phyloP scores from a whole-genome alignment of 148 eudicot species.

The Vaccinium darrowii region DNA sequence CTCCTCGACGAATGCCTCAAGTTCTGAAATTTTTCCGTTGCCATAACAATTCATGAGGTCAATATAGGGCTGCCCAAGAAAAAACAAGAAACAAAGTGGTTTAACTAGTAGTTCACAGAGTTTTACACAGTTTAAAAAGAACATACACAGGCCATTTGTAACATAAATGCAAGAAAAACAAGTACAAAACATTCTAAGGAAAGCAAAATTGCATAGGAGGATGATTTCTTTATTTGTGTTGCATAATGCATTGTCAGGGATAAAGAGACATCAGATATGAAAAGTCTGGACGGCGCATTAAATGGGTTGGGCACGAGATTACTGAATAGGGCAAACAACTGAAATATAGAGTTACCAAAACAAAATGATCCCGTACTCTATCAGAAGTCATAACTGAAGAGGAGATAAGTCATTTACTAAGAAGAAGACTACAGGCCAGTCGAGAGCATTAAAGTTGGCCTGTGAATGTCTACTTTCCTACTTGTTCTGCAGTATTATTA shows the following conservation, averaged over 20 bases:
- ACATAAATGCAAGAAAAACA: constrained; percentile 4
- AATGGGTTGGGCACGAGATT: background rate
- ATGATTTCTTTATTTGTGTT: background rate
- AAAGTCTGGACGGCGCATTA: background rate
- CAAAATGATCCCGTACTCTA: background rate
- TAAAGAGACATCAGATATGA: background rate
- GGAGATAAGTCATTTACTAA: background rate
- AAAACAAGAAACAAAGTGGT: background rate
- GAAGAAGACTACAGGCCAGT: background rate
- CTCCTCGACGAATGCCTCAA: constrained; percentile 46
- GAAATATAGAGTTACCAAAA: background rate
- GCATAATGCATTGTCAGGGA: background rate
- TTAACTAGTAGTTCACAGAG: background rate
- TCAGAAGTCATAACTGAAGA: background rate
- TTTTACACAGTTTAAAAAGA: background rate
- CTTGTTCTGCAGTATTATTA: background rate
- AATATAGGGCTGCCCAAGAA: constrained; percentile 57
- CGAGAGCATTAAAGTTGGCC: background rate
- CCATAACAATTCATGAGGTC: constrained; percentile 67
- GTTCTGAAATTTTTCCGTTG: constrained; percentile 64
- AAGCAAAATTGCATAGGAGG: background rate
- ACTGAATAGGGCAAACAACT: background rate
- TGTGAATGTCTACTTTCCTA: background rate
- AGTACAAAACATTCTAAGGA: background rate
- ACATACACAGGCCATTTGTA: background rate